These are phyloP conservation scores for Fusarium tricinctum DNA, from an alignment of 2,329 filamentous ascomycete genomes.

Conservation along the genomic window DNA sequence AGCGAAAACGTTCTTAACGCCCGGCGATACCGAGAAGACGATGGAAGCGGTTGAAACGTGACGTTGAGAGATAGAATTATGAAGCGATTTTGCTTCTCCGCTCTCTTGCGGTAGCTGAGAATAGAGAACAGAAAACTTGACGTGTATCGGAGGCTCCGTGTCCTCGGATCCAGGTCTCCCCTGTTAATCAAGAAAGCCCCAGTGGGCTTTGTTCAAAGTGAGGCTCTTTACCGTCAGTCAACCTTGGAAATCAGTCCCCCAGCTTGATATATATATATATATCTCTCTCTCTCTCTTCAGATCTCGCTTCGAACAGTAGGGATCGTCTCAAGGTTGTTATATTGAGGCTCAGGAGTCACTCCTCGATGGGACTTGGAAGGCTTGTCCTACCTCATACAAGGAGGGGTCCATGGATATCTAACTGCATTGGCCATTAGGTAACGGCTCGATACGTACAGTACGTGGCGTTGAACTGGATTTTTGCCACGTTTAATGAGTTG, in stretches of 20 bases:
- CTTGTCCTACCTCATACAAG: slow-evolving; percentile 12
- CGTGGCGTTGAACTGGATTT: slow-evolving; percentile 7
- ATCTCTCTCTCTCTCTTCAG: neutral
- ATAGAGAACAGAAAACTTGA: neutral
- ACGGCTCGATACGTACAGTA: slow-evolving; percentile 18
- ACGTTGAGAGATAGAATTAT: neutral
- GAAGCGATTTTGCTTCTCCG: neutral
- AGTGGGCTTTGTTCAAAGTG: slow-evolving; percentile 14
- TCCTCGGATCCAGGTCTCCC: slow-evolving; percentile 9
- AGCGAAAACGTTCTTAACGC: slow-evolving; percentile 1
- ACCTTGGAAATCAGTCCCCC: slow-evolving; percentile 13
- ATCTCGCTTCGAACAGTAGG: slow-evolving; percentile 14
- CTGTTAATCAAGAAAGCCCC: slow-evolving; percentile 11
- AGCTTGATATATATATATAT: too few species aligned
- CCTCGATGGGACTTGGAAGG: slow-evolving; percentile 8
- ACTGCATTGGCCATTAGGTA: slow-evolving; percentile 5
- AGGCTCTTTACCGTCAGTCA: slow-evolving; percentile 8
- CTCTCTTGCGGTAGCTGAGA: slow-evolving; percentile 9
- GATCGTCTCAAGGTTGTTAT: slow-evolving; percentile 14
- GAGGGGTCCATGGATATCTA: slow-evolving; percentile 2
- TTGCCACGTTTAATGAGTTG: slow-evolving; percentile 38
- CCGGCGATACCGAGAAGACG: slow-evolving; percentile 39
- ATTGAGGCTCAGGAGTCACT: slow-evolving; percentile 23
- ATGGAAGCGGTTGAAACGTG: slow-evolving; percentile 8
- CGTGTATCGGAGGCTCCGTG: slow-evolving; percentile 10